Percentiles rank a stretch among this genome's conserved stretches.
These are phyloP conservation scores for Sugiyamaella japonica DNA, from an alignment of 1,139 yeast genomes.

Conservation along the genomic window DNA sequence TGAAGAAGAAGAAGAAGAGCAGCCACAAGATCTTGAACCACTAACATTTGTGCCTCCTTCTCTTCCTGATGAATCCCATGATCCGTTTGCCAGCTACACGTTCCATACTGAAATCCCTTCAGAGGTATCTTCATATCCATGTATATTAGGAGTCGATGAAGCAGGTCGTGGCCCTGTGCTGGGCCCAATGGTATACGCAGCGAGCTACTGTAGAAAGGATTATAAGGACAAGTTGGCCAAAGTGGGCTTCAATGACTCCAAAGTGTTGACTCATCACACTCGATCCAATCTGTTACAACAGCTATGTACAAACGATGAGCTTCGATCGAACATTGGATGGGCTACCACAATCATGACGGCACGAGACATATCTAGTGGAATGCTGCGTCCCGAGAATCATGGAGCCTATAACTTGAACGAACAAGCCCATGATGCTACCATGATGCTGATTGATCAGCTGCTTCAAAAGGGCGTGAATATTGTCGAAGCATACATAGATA, in stretches of 20 bases:
- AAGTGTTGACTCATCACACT: slow-evolving; percentile 71
- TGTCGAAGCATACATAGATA: slow-evolving; percentile 79
- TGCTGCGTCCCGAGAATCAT: slow-evolving; percentile 67
- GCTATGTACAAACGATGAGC: slow-evolving; percentile 52
- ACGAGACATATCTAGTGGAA: slow-evolving; percentile 80
- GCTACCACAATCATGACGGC: slow-evolving; percentile 85
- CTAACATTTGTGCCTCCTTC: slow-evolving; percentile 35
- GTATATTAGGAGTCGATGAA: slow-evolving; percentile 88
- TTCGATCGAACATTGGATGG: slow-evolving; percentile 74
- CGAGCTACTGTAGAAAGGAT: slow-evolving; percentile 66
- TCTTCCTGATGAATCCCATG: slow-evolving; percentile 25
- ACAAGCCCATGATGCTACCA: slow-evolving; percentile 96
- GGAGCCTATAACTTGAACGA: slow-evolving; percentile 74
- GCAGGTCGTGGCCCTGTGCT: slow-evolving; percentile 98
- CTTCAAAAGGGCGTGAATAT: slow-evolving; percentile 62
- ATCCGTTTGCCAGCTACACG: slow-evolving; percentile 36
- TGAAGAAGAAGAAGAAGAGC: slow-evolving; percentile 8
- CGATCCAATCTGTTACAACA: slow-evolving; percentile 61
- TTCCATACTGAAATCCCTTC: slow-evolving; percentile 43
- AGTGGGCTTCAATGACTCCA: slow-evolving; percentile 91
- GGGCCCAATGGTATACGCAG: slow-evolving; percentile 94
- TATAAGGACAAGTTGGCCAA: slow-evolving; percentile 57
- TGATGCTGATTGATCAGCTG: slow-evolving; percentile 65
- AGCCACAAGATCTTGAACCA: background rate
- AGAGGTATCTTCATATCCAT: slow-evolving; percentile 35